A percentile compares a stretch with the other conserved stretches of the same genome.
Evolutionary conservation across 768 basidiomycete genomes (phyloP).

Genomic region (Boletus sp.): DNA sequence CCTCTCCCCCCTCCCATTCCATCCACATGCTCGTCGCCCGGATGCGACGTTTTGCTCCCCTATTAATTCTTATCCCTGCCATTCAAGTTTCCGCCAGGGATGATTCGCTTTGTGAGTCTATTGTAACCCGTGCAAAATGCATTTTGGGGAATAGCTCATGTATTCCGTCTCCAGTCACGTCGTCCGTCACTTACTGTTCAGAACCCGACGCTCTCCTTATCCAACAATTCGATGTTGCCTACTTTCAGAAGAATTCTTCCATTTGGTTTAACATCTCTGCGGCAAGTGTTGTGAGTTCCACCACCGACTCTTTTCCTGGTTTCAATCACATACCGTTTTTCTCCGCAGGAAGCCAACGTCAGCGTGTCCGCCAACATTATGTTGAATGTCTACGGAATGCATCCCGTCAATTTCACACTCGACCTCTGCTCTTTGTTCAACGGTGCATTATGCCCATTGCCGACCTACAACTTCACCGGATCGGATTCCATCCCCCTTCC

Average conservation of each 20-base stretch:
- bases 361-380: conserved; percentile 80
- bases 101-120: conserved; percentile 57
- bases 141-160: conserved; percentile 1
- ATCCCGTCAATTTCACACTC: conserved; percentile 78
- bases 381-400: conserved; percentile 85
- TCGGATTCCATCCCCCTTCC: conserved; percentile 67
- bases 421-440: conserved; percentile 76
- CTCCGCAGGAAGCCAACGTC: conserved; percentile 60
- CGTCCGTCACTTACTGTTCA: conserved; percentile 83
- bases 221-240: conserved; percentile 71
- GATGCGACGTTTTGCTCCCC: conserved; percentile 56
- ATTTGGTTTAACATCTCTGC: conserved; percentile 83
- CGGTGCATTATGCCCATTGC: conserved; percentile 82
- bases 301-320: neutral
- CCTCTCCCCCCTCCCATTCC: conserved; percentile 12
- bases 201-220: conserved; percentile 78
- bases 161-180: conserved; percentile 55
- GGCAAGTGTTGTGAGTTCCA: conserved; percentile 70
- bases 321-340: conserved; percentile 14
- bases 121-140: neutral
- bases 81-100: conserved; percentile 46
- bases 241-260: conserved; percentile 66
- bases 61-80: conserved; percentile 40
- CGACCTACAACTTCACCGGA: conserved; percentile 84
- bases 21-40: conserved; percentile 68